These are phyloP conservation scores for Kodamaea laetipori DNA, from an alignment of 805 yeast genomes.

Conservation along the genomic window DNA sequence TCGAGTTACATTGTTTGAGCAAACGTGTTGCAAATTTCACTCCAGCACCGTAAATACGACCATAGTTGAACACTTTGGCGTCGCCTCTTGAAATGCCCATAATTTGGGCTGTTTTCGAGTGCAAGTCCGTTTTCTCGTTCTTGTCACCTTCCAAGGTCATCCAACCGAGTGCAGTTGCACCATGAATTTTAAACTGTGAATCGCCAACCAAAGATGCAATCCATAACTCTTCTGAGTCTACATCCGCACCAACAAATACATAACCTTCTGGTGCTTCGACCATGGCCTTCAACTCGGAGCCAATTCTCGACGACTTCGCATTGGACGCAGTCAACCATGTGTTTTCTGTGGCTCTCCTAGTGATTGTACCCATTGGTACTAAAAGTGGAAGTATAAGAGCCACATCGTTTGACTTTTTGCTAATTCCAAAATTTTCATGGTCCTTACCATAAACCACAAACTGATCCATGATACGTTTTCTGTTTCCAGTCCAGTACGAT, in stretches of 20 bases:
- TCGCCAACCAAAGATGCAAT: slow-evolving; percentile 95
- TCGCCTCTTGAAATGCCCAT: slow-evolving; percentile 87
- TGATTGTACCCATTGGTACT: slow-evolving; percentile 93
- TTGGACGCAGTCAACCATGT: slow-evolving; percentile 98
- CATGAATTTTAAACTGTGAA: slow-evolving; percentile 83
- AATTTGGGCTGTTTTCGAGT: slow-evolving; percentile 88
- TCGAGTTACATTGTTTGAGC: slow-evolving; percentile 79
- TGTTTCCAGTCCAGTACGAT: slow-evolving; percentile 90
- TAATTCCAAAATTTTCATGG: not conserved
- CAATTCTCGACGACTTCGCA: slow-evolving; percentile 81
- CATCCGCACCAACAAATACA: slow-evolving; percentile 96
- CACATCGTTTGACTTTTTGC: not conserved
- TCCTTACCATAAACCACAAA: slow-evolving; percentile 67
- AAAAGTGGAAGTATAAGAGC: slow-evolving; percentile 76
- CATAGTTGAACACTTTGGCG: slow-evolving; percentile 94
- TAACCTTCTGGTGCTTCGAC: slow-evolving; percentile 87
- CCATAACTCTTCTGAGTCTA: slow-evolving; percentile 98
- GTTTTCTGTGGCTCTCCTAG: slow-evolving; percentile 94
- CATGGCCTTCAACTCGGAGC: slow-evolving; percentile 90
- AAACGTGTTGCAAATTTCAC: slow-evolving; percentile 84
- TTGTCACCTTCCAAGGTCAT: slow-evolving; percentile 98
- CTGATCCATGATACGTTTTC: slow-evolving; percentile 82
- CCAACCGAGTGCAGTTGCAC: slow-evolving; percentile 98
- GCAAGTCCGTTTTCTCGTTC: slow-evolving; percentile 88
- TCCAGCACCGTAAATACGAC: slow-evolving; percentile 98